phyloP scores from a whole-genome alignment of 495 filamentous ascomycete genomes.

The Aspergillus saccharolyticus region DNA sequence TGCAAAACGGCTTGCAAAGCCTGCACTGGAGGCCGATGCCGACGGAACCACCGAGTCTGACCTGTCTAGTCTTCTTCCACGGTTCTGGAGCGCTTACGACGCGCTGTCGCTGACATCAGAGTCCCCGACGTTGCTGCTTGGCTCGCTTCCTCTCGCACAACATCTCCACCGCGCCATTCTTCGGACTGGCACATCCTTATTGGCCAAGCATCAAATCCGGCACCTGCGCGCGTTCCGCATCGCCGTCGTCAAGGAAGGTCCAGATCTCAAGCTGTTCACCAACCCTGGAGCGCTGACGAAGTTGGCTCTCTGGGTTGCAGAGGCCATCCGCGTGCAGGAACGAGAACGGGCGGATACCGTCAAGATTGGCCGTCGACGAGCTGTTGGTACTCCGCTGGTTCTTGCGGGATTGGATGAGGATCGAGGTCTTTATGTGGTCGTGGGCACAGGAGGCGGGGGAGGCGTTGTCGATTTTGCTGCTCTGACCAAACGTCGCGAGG shows the following conservation, averaged over 20 bases:
- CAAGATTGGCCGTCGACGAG: constrained; percentile 54
- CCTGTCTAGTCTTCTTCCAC: constrained; percentile 39
- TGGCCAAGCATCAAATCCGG: constrained; percentile 90
- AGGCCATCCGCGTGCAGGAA: constrained; percentile 87
- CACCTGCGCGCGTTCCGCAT: constrained; percentile 90
- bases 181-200: constrained; percentile 81
- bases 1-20: constrained; percentile 26
- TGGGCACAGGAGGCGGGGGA: constrained; percentile 75
- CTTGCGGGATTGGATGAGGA: constrained; percentile 85
- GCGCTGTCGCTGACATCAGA: constrained; percentile 54
- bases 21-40: constrained; percentile 29
- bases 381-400: constrained; percentile 72
- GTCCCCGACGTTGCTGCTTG: constrained; percentile 46
- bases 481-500: constrained; percentile 59
- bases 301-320: constrained; percentile 87
- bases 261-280: constrained; percentile 81
- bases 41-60: constrained; percentile 32
- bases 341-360: constrained; percentile 66
- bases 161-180: constrained; percentile 89
- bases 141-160: constrained; percentile 80
- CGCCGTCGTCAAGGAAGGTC: constrained; percentile 91
- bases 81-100: constrained; percentile 95
- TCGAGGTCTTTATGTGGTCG: constrained; percentile 83
- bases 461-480: constrained; percentile 59
- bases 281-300: constrained; percentile 91